Conservation (phyloP, 768 basidiomycete genomes). For the Kondoa subrosea region DNA sequence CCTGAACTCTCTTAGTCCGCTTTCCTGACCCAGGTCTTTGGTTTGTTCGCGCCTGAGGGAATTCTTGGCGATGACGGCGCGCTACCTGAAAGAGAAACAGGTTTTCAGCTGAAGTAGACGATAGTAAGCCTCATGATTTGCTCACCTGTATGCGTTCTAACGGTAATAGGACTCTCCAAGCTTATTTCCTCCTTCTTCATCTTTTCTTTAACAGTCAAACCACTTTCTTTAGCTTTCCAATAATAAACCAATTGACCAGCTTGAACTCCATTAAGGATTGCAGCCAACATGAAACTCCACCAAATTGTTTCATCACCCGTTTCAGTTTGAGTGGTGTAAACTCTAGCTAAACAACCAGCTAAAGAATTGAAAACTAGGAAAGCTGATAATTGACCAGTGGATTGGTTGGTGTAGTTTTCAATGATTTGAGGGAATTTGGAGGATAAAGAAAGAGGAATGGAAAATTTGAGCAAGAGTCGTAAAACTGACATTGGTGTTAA, state of each 20-base stretch:
- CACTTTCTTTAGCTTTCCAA: conserved; percentile 7
- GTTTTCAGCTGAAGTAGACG: background rate
- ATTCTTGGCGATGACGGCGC: background rate
- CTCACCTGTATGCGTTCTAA: background rate
- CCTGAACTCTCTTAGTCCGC: background rate
- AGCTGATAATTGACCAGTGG: conserved; percentile 83
- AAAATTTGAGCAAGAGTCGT: conserved; percentile 58
- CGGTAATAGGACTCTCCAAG: background rate
- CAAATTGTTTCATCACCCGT: conserved; percentile 64
- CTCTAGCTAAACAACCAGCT: conserved; percentile 68
- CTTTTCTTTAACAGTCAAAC: background rate
- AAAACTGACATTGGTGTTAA: conserved; percentile 39
- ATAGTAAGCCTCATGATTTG: background rate
- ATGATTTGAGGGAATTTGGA: conserved; percentile 88
- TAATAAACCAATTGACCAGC: conserved; percentile 22
- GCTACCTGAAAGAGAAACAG: background rate
- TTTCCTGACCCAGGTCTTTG: background rate
- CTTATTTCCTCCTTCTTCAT: background rate
- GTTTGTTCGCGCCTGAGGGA: background rate
- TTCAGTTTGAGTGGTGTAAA: conserved; percentile 85
- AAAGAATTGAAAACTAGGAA: conserved; percentile 82
- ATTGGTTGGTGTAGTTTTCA: conserved; percentile 54
- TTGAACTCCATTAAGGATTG: conserved; percentile 64
- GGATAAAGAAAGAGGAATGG: conserved; percentile 76
- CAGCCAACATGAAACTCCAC: conserved; percentile 67